Percentiles rank a stretch among this genome's conserved stretches.
These are phyloP conservation scores for Aureobasidium sp. DNA, from an alignment of 2,329 filamentous ascomycete species.

Conservation along the genomic window DNA sequence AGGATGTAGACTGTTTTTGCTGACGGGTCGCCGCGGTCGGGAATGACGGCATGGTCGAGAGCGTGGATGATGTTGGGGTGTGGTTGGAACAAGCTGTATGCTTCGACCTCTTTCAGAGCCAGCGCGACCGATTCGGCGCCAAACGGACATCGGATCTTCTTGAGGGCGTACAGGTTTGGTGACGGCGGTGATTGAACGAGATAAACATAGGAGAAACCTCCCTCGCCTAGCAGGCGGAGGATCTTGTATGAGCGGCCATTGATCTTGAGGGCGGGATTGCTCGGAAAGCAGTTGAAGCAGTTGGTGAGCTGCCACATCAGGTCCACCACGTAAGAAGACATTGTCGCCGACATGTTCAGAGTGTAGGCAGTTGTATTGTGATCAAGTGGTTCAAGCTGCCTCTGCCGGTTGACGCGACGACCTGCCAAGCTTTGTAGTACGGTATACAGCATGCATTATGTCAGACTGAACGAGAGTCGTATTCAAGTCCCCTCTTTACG, in stretches of 20 bases:
- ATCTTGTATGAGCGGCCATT: slow-evolving; percentile 96
- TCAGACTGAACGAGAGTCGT: too few species aligned
- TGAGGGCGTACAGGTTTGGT: slow-evolving; percentile 83
- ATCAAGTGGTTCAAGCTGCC: not conserved
- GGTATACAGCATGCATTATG: not conserved
- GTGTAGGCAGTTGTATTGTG: not conserved
- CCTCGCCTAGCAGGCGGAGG: slow-evolving; percentile 85
- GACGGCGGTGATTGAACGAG: slow-evolving; percentile 86
- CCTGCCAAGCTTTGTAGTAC: slow-evolving; percentile 8
- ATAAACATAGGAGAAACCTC: slow-evolving; percentile 98
- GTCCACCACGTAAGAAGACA: slow-evolving; percentile 65
- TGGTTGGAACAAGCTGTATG: slow-evolving; percentile 81
- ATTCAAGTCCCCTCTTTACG: too few species aligned
- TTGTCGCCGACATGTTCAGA: slow-evolving; percentile 17
- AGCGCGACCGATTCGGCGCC: slow-evolving; percentile 91
- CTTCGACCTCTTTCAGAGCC: slow-evolving; percentile 94
- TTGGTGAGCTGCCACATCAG: slow-evolving; percentile 86
- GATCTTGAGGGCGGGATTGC: slow-evolving; percentile 88
- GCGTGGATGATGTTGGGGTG: slow-evolving; percentile 80
- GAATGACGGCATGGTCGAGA: slow-evolving; percentile 74
- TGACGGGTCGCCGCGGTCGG: slow-evolving; percentile 57
- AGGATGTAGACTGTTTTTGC: slow-evolving; percentile 95
- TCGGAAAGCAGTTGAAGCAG: slow-evolving; percentile 94
- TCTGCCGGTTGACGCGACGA: slow-evolving; percentile 1
- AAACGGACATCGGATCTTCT: slow-evolving; percentile 98